Base-by-base conservation (phyloP, 345 rosid genomes). In the Litchi chinensis region DNA sequence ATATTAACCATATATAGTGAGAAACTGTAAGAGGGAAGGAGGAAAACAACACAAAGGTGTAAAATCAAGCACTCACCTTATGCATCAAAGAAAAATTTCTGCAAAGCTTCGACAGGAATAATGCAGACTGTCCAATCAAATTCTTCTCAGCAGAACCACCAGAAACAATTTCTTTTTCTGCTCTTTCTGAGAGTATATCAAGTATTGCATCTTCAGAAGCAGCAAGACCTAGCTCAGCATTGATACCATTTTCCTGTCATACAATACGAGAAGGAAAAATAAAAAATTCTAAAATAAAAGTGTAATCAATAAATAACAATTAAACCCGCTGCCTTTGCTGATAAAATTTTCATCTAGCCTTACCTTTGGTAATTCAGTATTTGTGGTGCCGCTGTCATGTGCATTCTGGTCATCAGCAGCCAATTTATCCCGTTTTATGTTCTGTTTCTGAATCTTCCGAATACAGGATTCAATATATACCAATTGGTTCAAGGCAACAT, bases 401-500 rank as follows among this genome's bases (percentile, higher is more conserved):
- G 65, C 82, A 65, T 80, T 79, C 81, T 85, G 85, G 71, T 62
- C 71, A 69, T 86, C 91, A 68, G 82, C 81, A 71, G 72, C 90
- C 79, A 65, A 68, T 79, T 83, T 94, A 54, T 87, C 88, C 70
- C 81, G 91, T 65, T 50, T 83, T n/a, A 84, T 79, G 87, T 89
- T 96, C 89, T 96, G 99, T 82, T 90, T 93, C 80, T 85, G 89
- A 82, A 96, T 90, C 88, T 96, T 93, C 77, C 93, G 89, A 65
- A 85, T 83, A 82, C 97, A 92, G 70, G 91, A 90, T 89, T 96
- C 99, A 78, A 94, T 91, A 78, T 96, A 96, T 67, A 93, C 93
- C 83, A 96, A 84, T 83, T 96, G 99, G 86, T 90, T 91, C 99
- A 96, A 88, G 82, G 99, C 98, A 84, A 94, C 84, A 76, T 94